These are phyloP conservation scores for Tilletia horrida DNA, from an alignment of 1,284 basidiomycete species.

Conservation along the genomic window DNA sequence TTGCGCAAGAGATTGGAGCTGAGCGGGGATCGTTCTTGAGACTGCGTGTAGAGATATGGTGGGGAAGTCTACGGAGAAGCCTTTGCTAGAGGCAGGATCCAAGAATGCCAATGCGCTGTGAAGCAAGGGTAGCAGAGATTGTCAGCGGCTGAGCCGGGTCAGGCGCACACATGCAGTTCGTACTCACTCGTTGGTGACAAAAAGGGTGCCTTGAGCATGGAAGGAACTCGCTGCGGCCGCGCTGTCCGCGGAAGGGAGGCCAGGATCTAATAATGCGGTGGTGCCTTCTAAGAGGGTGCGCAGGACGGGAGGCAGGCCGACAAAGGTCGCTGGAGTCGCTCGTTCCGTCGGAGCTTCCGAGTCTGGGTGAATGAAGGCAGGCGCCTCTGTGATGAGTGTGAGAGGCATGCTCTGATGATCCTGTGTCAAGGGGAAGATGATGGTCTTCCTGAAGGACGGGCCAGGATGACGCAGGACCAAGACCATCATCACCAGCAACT, in stretches of 20 bases:
- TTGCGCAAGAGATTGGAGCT: slow-evolving; percentile 20
- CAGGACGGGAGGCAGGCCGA: slow-evolving; percentile 5
- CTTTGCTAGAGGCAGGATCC: slow-evolving; percentile 19
- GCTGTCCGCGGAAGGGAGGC: neutral
- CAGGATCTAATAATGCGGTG: slow-evolving; percentile 1
- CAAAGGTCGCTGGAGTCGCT: slow-evolving; percentile 11
- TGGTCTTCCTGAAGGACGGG: too few relatives aligned
- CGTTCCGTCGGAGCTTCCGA: slow-evolving; percentile 6
- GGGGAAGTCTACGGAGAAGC: slow-evolving; percentile 44
- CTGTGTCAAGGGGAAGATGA: too few relatives aligned
- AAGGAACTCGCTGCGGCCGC: neutral
- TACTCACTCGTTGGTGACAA: slow-evolving; percentile 14
- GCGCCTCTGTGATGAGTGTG: neutral
- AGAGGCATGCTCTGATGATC: neutral
- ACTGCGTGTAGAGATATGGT: slow-evolving; percentile 49
- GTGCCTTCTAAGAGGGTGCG: neutral
- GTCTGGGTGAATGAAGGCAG: neutral
- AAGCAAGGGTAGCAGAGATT: neutral
- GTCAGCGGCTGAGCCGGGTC: too few relatives aligned
- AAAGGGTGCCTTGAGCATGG: neutral
- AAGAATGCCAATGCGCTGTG: slow-evolving; percentile 4
- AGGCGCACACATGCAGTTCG: neutral
- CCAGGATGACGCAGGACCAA: too few relatives aligned
- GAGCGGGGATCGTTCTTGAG: slow-evolving; percentile 39
- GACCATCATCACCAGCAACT: too few relatives aligned